These are phyloP conservation scores for Didymella arachidicola DNA, from an alignment of 2,329 filamentous ascomycete genomes.

Conservation along the genomic window DNA sequence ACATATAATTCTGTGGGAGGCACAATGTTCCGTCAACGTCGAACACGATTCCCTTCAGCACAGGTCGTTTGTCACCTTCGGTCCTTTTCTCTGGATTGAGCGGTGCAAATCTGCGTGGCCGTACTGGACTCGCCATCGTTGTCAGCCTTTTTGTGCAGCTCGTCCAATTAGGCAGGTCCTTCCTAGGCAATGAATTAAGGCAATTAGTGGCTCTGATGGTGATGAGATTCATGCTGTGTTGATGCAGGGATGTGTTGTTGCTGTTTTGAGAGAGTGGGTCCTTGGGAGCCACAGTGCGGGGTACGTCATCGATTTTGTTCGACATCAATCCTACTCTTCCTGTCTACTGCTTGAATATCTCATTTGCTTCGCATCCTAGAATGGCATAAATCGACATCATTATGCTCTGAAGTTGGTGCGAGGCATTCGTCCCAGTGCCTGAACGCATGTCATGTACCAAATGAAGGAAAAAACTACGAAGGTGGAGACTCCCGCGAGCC, in stretches of 20 bases:
- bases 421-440: not conserved
- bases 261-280: conserved; percentile 11
- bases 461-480: not conserved
- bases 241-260: conserved; percentile 11
- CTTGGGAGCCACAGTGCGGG: conserved; percentile 5
- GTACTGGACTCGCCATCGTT: conserved; percentile 29
- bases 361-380: not conserved
- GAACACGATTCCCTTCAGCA: conserved; percentile 73
- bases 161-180: not conserved
- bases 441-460: no score
- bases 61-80: conserved; percentile 50
- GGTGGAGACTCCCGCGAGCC: not conserved
- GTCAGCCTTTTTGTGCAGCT: conserved; percentile 7
- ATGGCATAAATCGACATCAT: not conserved
- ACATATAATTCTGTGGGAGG: conserved; percentile 95
- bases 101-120: conserved; percentile 60
- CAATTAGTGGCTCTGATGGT: conserved; percentile 1
- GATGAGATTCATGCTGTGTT: conserved; percentile 12
- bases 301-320: conserved; percentile 16
- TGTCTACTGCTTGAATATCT: no score
- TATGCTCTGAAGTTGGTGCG: not conserved
- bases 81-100: conserved; percentile 48
- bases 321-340: not conserved
- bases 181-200: not conserved
- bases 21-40: conserved; percentile 96